Evolutionary conservation across 306 rosid genomes (phyloP), one percentile per base, ranked within the genome.

Genomic region (Calophaca sinica): DNA sequence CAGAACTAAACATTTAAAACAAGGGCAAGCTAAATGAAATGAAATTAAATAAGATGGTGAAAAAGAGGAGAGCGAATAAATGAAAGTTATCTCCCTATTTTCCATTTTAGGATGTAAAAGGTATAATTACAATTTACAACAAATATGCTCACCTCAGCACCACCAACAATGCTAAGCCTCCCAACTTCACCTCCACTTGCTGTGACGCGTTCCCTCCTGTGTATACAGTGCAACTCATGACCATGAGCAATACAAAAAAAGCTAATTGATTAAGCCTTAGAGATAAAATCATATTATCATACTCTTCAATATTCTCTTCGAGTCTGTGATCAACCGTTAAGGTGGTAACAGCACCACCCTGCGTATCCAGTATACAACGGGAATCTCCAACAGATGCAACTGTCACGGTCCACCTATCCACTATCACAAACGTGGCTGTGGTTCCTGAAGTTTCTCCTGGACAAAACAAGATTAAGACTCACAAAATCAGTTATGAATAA

Each of bases 151-250:
- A 91, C 98, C 93, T 94, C 96, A 20, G 89, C 92, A 62, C 98
- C 96, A 2, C 97, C 98, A 61, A 87, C 84, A 84, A 94, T 87
- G 88, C 96, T 94, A 55, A 91, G 91, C 83, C 98, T 86, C 81
- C 98, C 98, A 45, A 94, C 96, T 84, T 94, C 98, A 31, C 98
- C 98, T 12, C 98, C 98, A 67, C 98, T 94, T 4, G 96, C 91
- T 53, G 97, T 89, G 49, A 94, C 97, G 12, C 97, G 96, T 77
- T 91, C 91, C 82, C 98, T 85, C 88, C 98, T 93, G 85, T 68
- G 64, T 58, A 76, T 28, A 78, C 67, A 75, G 9, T 29, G 13
- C 28, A 71, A 71, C 53, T 60, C 58, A 26, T 75, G 46, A 79
- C 20, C 15, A 67, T 8, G n/a, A 29, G 64, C 50, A 79, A 26